These are phyloP conservation scores for Phytophthora hibernalis DNA, from an alignment of 352 stramenopile genomes.

Conservation along the genomic window DNA sequence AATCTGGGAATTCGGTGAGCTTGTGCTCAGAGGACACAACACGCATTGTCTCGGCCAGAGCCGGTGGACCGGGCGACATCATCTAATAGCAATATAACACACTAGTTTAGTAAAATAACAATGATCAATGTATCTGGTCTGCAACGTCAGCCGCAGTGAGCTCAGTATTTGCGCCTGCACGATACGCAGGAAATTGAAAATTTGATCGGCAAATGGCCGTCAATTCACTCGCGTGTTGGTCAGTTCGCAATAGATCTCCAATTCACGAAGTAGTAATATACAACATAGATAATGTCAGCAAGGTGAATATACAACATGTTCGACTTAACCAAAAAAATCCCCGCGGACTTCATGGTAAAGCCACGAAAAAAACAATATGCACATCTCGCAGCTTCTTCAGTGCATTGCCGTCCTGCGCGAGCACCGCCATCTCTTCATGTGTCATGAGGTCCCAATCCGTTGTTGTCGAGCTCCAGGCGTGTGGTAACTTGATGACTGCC, in stretches of 20 bases:
- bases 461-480: too few species aligned
- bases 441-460: too few species aligned
- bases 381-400: too few species aligned
- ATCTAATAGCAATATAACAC: neutral
- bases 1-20: too few species aligned
- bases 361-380: neutral
- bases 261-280: neutral
- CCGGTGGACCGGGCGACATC: neutral
- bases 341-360: neutral
- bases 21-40: too few species aligned
- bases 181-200: neutral
- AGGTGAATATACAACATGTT: constrained; percentile 17
- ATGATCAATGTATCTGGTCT: neutral
- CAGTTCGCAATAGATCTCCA: neutral
- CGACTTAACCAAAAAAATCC: constrained; percentile 8
- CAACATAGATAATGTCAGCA: neutral
- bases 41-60: neutral
- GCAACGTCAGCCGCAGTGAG: neutral
- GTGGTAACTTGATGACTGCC: too few species aligned
- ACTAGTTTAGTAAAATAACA: neutral
- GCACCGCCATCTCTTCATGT: too few species aligned
- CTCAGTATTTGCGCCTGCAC: neutral
- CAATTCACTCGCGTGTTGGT: neutral
- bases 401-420: too few species aligned
- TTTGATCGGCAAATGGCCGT: neutral